Conservation (phyloP, 768 basidiomycete species). For the Harrya chromipes region DNA sequence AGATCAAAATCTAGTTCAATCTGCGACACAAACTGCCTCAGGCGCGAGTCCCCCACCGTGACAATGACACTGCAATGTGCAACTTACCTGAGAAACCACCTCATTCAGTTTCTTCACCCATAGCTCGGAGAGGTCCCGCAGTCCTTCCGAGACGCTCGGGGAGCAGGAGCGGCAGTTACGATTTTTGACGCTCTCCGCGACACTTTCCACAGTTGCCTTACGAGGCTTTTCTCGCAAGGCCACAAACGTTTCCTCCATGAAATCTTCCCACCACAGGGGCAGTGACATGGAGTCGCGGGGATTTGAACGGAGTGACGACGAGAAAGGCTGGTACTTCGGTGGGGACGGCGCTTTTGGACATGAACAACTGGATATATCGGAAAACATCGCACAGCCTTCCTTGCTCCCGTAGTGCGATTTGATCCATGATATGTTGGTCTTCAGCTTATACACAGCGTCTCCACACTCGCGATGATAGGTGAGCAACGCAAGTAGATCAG, state of each 20-base stretch:
- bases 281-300: not conserved
- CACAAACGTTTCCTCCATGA: conserved; percentile 5
- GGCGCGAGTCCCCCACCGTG: no score
- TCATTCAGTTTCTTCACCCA: no score
- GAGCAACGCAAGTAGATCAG: conserved; percentile 25
- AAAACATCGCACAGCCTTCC: conserved; percentile 9
- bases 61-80: no score
- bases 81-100: no score
- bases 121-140: conserved; percentile 2
- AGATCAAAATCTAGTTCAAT: no score
- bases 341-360: not conserved
- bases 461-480: conserved; percentile 21
- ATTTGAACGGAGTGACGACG: no score
- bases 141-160: not conserved
- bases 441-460: conserved; percentile 5
- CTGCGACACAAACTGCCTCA: no score
- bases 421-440: conserved; percentile 11
- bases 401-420: conserved; percentile 9
- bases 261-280: conserved; percentile 19
- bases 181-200: not conserved
- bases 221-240: conserved; percentile 24
- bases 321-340: not conserved
- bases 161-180: not conserved
- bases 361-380: not conserved
- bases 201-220: not conserved